Evolutionary conservation across 306 rosid genomes (phyloP), one percentile per base, ranked within the genome.

Genomic region (Potentilla sterilis): DNA sequence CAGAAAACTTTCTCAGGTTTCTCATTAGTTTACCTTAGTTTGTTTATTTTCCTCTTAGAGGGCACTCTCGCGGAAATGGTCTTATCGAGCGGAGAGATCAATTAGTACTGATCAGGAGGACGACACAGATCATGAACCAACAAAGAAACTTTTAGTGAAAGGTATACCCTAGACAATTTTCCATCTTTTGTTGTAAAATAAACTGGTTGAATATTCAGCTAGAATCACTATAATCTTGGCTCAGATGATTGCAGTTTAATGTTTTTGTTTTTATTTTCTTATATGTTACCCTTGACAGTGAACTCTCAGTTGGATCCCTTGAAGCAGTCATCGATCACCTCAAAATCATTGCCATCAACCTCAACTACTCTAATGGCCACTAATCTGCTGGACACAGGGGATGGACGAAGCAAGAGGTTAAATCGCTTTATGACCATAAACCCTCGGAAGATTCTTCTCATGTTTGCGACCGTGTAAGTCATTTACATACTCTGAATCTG

Each of bases 1-100:
- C 15, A 42, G 69, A 12, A 11, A 24, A 44, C 34, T 32, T 61
- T 8, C 12, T 1, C 3, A 21, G 35, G 59, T 13, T 59, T 46
- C 37, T 18, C 44, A 58, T 24, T 69, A 28, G 37, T 69, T 58
- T 42, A 16, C 57, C 4, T 21, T 28, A 9, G 28, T 32, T 43
- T 42, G 32, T 24, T 35, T 32, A 35, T 35, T 32, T 70, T 61
- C 41, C 16, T 9, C 47, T 14, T 65, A 73, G 82, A 37, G 69
- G 40, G 78, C 82, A 66, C 82, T 79, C 55, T 79, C 82, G 7
- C 64, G 82, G 44, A 73, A 73, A 35, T 79, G 78, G 82, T 66
- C 69, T 4, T 73, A 66, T 66, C 68, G 82, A 66, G 68, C 69
- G 13, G 78, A 44, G 59, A 67, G 69, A 79, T 13, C 48, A 19